Evolutionary conservation across 306 rosid species (phyloP).

Genomic region (Luffa aegyptiaca): DNA sequence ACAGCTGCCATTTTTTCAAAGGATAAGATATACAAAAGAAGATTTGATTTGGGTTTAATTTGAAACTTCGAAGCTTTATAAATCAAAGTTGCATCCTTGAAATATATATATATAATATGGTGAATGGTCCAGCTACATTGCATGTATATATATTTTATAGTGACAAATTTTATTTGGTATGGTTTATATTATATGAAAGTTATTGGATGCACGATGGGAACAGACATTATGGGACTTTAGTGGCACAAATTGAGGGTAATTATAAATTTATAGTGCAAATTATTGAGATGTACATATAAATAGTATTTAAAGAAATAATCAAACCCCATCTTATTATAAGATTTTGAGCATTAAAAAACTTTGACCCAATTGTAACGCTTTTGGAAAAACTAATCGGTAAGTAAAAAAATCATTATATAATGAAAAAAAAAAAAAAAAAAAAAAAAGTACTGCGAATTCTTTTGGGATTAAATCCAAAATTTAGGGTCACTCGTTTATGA

Average conservation of each 20-base stretch:
- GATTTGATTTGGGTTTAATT: neutral
- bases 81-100: neutral
- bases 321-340: no score
- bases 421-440: no score
- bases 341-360: no score
- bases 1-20: neutral
- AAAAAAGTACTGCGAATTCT: no score
- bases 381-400: no score
- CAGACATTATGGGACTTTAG: slow-evolving; percentile 6
- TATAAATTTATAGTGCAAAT: neutral
- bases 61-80: neutral
- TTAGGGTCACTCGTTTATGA: no score
- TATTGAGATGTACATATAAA: no score
- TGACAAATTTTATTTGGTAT: neutral
- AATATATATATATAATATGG: neutral
- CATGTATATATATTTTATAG: neutral
- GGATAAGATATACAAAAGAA: neutral
- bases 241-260: neutral
- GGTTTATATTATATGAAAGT: neutral
- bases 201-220: neutral
- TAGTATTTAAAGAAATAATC: no score
- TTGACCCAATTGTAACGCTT: no score
- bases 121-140: neutral
- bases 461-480: no score
- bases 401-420: no score